These are phyloP conservation scores for Aureobasidium pullulans DNA, from an alignment of 2,329 filamentous ascomycete genomes.

Conservation along the genomic window DNA sequence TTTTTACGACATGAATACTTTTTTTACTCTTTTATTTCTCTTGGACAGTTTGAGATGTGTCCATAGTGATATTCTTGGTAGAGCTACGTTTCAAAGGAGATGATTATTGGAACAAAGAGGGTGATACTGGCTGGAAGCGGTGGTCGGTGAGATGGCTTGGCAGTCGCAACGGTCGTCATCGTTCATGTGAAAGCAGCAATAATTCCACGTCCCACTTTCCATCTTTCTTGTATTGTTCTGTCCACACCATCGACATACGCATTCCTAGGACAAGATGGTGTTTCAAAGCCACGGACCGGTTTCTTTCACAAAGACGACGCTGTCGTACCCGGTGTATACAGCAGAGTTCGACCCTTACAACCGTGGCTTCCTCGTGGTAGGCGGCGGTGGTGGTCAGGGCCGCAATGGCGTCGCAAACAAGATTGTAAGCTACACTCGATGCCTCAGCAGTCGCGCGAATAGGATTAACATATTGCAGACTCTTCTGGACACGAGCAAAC, in stretches of 20 bases:
- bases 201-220: neutral
- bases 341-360: constrained; percentile 83
- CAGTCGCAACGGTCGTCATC: neutral
- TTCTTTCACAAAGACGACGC: constrained; percentile 53
- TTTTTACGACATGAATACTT: constrained; percentile 6
- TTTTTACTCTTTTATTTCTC: neutral
- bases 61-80: neutral
- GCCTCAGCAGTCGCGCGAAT: neutral
- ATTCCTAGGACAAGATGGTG: constrained; percentile 4
- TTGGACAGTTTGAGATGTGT: neutral
- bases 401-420: constrained; percentile 79
- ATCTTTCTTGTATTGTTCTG: neutral
- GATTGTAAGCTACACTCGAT: constrained; percentile 52
- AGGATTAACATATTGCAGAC: constrained; percentile 40
- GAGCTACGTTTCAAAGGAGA: neutral
- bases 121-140: neutral
- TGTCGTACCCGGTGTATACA: constrained; percentile 78
- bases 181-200: constrained; percentile 6
- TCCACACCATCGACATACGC: neutral
- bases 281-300: constrained; percentile 19
- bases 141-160: neutral
- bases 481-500: constrained; percentile 63
- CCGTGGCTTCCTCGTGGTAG: constrained; percentile 67
- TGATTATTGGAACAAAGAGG: neutral
- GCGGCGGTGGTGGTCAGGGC: constrained; percentile 78